Evolutionary conservation across 176 grass and related monocot genomes (phyloP), one percentile per base, ranked within the genome.

Genomic region (Carex kokanica): DNA sequence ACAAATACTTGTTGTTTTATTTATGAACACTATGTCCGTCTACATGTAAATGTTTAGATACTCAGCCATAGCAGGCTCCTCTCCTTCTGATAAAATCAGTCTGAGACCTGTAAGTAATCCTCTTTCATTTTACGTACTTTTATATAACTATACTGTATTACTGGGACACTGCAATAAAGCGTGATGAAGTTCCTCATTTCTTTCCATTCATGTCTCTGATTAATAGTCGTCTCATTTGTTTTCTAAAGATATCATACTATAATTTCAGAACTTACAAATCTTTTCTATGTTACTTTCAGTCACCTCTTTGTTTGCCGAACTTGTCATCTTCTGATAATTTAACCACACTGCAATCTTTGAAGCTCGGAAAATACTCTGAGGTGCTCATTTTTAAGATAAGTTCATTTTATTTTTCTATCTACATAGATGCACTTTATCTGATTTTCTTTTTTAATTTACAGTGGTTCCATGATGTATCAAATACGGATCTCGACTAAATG

Each of bases 391-490:
- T 13, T 40, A 66, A 66, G 5, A 81, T 21, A 62, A 21, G 25
- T 49, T 15, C 14, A 73, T 60, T 82, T 81, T 11, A 8, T 61
- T 83, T 79, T 65, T 23, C 52, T 47, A 74, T 68, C 69, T 18
- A 83, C 15, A 24, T 83, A 5, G 54, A 34, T 5, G 53, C 61
- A 32, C 10, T 27, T 15, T 79, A 70, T 52, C 83, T 86, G 5
- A 72, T 24, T 29, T 38, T 55, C 23, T 85, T 84, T 84, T 85
- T 49, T 84, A 36, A 54, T 91, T 66, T 91, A 87, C 83, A 99
- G 93, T 99, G 96, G 96, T 99, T 99, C 87, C 88, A 95, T 90
- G 96, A 99, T 95, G 96, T 99, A 81, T 89, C 89, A 21, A 86
- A 89, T 61, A 27, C 15, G 90, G 60, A 93, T 99, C 81, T 99